Percentiles rank a stretch among this genome's conserved stretches.
Conservation (phyloP, 1,284 basidiomycete genomes). For the Ceratobasidium sp. region DNA sequence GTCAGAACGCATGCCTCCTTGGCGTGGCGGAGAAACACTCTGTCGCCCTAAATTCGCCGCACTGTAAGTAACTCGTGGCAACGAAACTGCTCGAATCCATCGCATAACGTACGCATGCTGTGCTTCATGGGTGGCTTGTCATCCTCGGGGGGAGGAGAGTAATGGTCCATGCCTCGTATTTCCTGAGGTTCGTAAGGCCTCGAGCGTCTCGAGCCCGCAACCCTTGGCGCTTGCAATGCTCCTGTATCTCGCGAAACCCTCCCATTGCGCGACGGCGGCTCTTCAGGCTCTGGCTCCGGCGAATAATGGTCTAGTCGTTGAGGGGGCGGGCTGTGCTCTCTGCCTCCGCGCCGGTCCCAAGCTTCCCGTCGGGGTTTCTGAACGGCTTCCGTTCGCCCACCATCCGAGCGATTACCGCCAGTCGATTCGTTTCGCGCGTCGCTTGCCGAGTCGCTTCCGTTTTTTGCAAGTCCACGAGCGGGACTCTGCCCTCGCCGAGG, state of each 20-base stretch:
- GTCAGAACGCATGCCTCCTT: constrained; percentile 40
- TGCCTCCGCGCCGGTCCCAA: constrained; percentile 20
- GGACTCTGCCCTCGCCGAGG: constrained; percentile 39
- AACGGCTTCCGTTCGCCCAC: not conserved
- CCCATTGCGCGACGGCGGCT: not conserved
- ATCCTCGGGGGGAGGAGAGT: constrained; percentile 41
- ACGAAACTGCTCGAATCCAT: not conserved
- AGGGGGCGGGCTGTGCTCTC: not conserved
- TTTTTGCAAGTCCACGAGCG: constrained; percentile 37
- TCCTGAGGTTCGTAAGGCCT: constrained; percentile 6
- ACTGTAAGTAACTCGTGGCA: not conserved
- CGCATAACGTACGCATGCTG: constrained; percentile 12
- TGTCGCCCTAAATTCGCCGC: constrained; percentile 17
- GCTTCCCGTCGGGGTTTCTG: constrained; percentile 12
- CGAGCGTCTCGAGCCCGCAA: constrained; percentile 13
- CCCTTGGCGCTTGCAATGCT: constrained; percentile 15
- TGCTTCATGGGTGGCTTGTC: constrained; percentile 3
- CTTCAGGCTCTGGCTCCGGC: not conserved
- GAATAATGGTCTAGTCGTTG: constrained; percentile 24
- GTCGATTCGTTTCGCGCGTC: constrained; percentile 1
- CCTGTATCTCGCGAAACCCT: not conserved
- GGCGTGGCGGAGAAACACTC: constrained; percentile 35
- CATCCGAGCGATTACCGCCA: not conserved
- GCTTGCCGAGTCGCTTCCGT: constrained; percentile 16
- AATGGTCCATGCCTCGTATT: constrained; percentile 24